Evolutionary conservation across 169 alveolate genomes (phyloP), one percentile per base, ranked within the genome.

Genomic region (Plasmodium coatneyi): DNA sequence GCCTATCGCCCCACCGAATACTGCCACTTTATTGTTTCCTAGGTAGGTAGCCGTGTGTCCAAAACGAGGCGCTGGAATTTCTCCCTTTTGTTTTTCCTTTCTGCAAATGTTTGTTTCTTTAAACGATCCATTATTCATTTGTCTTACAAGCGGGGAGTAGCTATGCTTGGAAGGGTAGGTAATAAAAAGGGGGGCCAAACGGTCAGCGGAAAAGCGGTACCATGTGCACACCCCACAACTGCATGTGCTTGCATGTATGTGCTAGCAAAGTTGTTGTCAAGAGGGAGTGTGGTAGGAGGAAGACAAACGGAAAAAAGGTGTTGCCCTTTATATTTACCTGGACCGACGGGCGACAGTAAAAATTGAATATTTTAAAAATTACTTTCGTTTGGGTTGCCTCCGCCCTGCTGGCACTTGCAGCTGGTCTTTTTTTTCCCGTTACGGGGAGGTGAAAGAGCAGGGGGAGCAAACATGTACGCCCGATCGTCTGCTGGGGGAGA

Each of bases 1-100:
- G n/a, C 99, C 99, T 28, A 98, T 97, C 9, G 99, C 99, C 28
- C 99, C 99, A 41, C 99, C 99, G 93, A 98, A 98, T 82, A 98
- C 83, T 30, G 98, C 96, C 52, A 97, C 99, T 92, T 97, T 97
- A 5, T 97, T 97, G 71, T 95, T 97, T 3, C 99, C 98, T 25
- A 99, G 98, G 80, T 97, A 95, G 46, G 99, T 98, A 12, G 99
- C 97, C 28, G 99, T 98, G 92, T 99, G 99, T 3, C 99, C 99
- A 92, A 99, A 99, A 74, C 99, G 96, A 22, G 99, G 98, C 30
- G 97, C 97, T 56, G 99, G 99, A 60, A 98, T 95, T 49, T 99
- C 99, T 78, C 99, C 99, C 89, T 96, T 96, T 82, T 92, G 97
- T 78, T 96, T 95, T 89, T 95, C 94, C 92, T 95, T 95, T 92